Evolutionary conservation across 2,329 filamentous ascomycete genomes (phyloP), one percentile per base, ranked within the genome.

Genomic region (Colletotrichum sp.): DNA sequence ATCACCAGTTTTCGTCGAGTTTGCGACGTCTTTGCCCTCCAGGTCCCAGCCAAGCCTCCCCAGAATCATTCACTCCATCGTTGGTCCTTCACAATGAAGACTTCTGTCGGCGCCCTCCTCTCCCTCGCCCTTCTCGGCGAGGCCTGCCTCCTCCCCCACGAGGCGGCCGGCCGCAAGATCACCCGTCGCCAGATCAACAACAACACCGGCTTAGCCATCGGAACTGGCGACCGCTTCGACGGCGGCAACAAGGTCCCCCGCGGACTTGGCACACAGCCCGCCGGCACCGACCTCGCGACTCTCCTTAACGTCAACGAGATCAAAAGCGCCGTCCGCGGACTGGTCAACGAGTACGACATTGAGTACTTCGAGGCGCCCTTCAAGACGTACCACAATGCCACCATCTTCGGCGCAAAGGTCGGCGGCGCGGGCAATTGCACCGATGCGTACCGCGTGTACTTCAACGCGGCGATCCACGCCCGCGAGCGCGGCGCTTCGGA

Each of bases 401-500:
- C 81, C 5, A 81, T 87, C 21, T 79, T 83, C 26, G 88, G 85
- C 8, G 84, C 80, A n/a, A 85, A 85, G 72, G 84, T 90, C 39
- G 89, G 89, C 26, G 85, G 85, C 28, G 59, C 62, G 6, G 66
- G 72, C 18, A 72, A 77, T 65, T 77, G 77, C 72, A 66, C 64
- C 55, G 80, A 81, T 13, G 84, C 84, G 7, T 88, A 89, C 78
- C 85, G 88, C 60, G 86, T 90, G 30, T 90, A 89, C 80, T 82
- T 92, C 75, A 89, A 89, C 77, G 87, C 87, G 52, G 89, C 85
- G 57, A 87, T 92, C 63, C 91, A 92, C 79, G 89, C 90, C 16
- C 89, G 91, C 30, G 91, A 92, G 82, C 88, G 91, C 15, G 90
- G 90, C 30, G 88, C 88, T 0, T 86, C 90, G 0, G 91, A 92